Conservation (phyloP, 805 yeast species). For the Debaryomyces hansenii region DNA sequence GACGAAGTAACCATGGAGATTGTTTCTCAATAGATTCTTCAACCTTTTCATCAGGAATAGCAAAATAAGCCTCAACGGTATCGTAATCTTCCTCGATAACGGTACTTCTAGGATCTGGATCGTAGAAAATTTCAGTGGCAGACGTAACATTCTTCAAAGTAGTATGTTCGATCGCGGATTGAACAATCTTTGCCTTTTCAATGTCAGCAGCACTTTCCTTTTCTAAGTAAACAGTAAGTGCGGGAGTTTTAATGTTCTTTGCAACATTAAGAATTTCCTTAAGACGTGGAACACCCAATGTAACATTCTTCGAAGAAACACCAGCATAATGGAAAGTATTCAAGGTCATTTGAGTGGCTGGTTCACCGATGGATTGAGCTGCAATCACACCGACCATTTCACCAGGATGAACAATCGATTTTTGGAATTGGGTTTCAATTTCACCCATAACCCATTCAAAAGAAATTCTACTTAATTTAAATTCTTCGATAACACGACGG, state of each 20-base stretch:
- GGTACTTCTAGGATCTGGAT: conserved; percentile 97
- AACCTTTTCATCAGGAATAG: conserved; percentile 96
- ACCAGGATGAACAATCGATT: conserved; percentile 92
- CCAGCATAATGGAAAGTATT: conserved; percentile 98
- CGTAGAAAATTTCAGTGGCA: conserved; percentile 96
- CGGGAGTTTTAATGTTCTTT: conserved; percentile 99
- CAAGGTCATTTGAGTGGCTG: conserved; percentile 97
- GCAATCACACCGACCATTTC: conserved; percentile 98
- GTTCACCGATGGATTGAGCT: conserved; percentile 97
- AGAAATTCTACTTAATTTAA: conserved; percentile 76
- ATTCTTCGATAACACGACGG: conserved; percentile 90
- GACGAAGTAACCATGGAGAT: conserved; percentile 96
- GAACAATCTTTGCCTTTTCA: conserved; percentile 91
- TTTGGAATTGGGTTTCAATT: conserved; percentile 89
- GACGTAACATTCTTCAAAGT: conserved; percentile 92
- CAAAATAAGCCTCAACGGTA: conserved; percentile 95
- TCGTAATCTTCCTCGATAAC: conserved; percentile 95
- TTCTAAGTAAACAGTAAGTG: conserved; percentile 87
- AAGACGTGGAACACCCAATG: conserved; percentile 96
- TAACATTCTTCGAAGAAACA: conserved; percentile 94
- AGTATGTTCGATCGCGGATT: conserved; percentile 96
- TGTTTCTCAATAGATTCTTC: conserved; percentile 92
- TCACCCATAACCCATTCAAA: conserved; percentile 97
- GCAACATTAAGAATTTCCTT: conserved; percentile 98
- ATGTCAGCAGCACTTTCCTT: conserved; percentile 82